These are phyloP conservation scores for Saturnispora besseyi DNA, from an alignment of 805 yeast species.

Conservation along the genomic window DNA sequence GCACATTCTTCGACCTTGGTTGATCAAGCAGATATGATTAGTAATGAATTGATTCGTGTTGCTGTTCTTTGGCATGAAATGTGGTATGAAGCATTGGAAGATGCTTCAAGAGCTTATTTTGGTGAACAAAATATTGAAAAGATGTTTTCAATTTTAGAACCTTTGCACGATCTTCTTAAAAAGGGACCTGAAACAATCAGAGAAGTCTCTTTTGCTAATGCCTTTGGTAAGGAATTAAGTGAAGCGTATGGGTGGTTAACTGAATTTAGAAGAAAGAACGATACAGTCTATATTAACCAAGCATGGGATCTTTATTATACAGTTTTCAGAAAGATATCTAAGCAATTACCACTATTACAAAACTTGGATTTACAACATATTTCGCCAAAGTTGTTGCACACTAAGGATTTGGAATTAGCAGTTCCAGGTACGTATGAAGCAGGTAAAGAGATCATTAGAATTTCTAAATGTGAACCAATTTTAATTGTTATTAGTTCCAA, in stretches of 20 bases:
- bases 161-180: slow-evolving; percentile 75
- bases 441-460: slow-evolving; percentile 67
- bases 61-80: slow-evolving; percentile 97
- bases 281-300: slow-evolving; percentile 81
- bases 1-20: slow-evolving; percentile 77
- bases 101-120: slow-evolving; percentile 87
- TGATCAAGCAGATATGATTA: slow-evolving; percentile 89
- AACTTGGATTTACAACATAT: slow-evolving; percentile 86
- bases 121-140: slow-evolving; percentile 92
- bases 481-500: slow-evolving; percentile 86
- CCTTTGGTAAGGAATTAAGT: slow-evolving; percentile 85
- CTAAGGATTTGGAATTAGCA: slow-evolving; percentile 74
- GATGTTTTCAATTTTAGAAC: slow-evolving; percentile 87
- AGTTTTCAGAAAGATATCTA: slow-evolving; percentile 83
- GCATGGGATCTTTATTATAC: slow-evolving; percentile 97
- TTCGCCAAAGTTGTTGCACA: slow-evolving; percentile 78
- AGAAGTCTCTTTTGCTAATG: slow-evolving; percentile 85
- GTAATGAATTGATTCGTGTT: slow-evolving; percentile 84
- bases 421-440: slow-evolving; percentile 91
- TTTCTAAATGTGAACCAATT: slow-evolving; percentile 69
- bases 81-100: slow-evolving; percentile 97
- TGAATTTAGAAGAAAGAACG: slow-evolving; percentile 77
- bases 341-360: slow-evolving; percentile 81
- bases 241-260: slow-evolving; percentile 93
- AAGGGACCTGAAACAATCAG: slow-evolving; percentile 87